Evolutionary conservation across 2,329 filamentous ascomycete genomes (phyloP), one percentile per base, ranked within the genome.

Genomic region (Escovopsis sp.): DNA sequence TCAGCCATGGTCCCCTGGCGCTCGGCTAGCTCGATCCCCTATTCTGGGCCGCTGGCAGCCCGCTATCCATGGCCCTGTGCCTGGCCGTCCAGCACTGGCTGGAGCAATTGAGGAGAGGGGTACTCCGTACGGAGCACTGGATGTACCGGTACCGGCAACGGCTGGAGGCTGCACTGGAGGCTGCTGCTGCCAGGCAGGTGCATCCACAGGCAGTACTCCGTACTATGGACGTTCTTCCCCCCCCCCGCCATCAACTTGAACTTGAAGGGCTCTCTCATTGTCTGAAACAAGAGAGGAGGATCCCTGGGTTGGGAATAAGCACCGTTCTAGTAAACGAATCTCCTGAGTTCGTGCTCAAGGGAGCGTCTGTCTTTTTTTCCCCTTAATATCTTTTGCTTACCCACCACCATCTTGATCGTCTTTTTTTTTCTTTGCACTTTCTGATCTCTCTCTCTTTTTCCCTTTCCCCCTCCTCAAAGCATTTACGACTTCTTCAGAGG

Each of bases 401-500:
- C 49, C 49, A 53, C 48, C 49, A 50, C 35, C 43, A 46, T 46
- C 47, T 53, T 44, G 44, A 47, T 51, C 15, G 15, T 15, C 15
- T 15, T 15, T 15, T 15, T 15, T 15, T 15, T 15, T 15, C 15
- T 15, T 15, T 15, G 15, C 15, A 15, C 15, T 15, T 15, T 15
- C 15, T 15, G 15, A 15, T 15, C 15, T 15, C 15, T 49, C 44
- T 32, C 42, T 41, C 30, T 44, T 47, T 45, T 45, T 48, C 45
- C 43, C 47, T 44, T 42, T 36, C 47, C 46, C 45, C 43, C 45
- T 48, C 43, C 37, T 44, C 45, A 51, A 47, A 55, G 56, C 50
- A 50, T 53, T 52, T 51, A 55, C 36, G 48, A 44, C 52, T 55
- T 50, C 47, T 50, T 52, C 44, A 41, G 54, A 58, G 56, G 53